Evolutionary conservation across 495 filamentous ascomycete species (phyloP).

Genomic region (Cercophora newfieldiana): DNA sequence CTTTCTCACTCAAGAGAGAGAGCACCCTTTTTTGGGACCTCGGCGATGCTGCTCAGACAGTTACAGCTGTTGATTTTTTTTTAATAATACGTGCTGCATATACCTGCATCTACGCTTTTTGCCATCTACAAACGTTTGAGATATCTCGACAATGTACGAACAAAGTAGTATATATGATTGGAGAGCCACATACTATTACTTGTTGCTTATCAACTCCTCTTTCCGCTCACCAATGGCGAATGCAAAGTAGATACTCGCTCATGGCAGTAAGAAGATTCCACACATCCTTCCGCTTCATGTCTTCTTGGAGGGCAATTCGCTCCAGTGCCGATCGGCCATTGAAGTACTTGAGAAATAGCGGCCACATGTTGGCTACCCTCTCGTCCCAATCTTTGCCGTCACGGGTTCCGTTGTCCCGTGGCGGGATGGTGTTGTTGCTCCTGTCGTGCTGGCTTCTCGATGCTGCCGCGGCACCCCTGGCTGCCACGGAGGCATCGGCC

Average conservation of each 20-base stretch:
- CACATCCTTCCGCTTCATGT: conserved; percentile 79
- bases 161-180: no score
- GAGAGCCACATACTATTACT: not conserved
- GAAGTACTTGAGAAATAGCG: conserved; percentile 72
- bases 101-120: not conserved
- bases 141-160: no score
- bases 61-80: not conserved
- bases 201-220: not conserved
- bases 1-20: not conserved
- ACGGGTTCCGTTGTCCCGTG: not conserved
- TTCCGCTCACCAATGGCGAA: conserved; percentile 55
- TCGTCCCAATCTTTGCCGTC: conserved; percentile 39
- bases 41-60: not conserved
- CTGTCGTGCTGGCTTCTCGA: not conserved
- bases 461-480: not conserved
- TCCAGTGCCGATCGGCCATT: conserved; percentile 87
- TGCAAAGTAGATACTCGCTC: conserved; percentile 56
- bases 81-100: not conserved
- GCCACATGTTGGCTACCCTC: conserved; percentile 49
- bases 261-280: conserved; percentile 66
- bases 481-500: not conserved
- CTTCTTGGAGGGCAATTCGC: conserved; percentile 78
- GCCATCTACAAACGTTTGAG: no score
- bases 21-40: not conserved
- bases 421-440: not conserved